phyloP scores from a whole-genome alignment of 2,329 filamentous ascomycete genomes.

The Monosporascus cannonballus region DNA sequence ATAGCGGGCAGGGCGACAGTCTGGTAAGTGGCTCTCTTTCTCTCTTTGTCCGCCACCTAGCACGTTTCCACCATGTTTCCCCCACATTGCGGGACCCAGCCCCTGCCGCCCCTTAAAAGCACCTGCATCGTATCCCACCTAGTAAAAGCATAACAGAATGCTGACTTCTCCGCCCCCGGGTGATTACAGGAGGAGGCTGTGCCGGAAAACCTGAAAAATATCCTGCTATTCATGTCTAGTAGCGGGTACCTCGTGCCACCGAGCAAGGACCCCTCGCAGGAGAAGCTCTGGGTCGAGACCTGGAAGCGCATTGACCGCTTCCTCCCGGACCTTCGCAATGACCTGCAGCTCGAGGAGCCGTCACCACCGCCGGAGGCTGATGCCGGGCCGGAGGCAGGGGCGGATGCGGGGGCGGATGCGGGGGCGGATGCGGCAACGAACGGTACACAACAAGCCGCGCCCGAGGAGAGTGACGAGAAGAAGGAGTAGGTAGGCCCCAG shows the following conservation, averaged over 20 bases:
- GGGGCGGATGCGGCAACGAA: not conserved
- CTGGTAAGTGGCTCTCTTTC: slow-evolving; percentile 53
- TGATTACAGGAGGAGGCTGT: slow-evolving; percentile 77
- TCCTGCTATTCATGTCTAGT: slow-evolving; percentile 89
- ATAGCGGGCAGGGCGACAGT: slow-evolving; percentile 86
- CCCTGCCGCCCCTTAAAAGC: too few relatives aligned
- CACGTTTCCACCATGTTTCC: too few relatives aligned
- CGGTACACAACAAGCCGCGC: too few relatives aligned
- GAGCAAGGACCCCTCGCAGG: slow-evolving; percentile 46
- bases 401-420: not conserved
- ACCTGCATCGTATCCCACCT: too few relatives aligned
- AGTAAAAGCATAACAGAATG: too few relatives aligned
- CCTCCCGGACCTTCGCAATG: slow-evolving; percentile 52
- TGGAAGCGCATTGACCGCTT: slow-evolving; percentile 63
- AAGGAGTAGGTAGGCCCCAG: too few relatives aligned
- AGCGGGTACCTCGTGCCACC: slow-evolving; percentile 78
- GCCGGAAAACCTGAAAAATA: slow-evolving; percentile 91
- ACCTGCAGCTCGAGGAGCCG: slow-evolving; percentile 47
- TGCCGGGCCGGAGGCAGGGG: not conserved
- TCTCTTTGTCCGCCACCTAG: not conserved
- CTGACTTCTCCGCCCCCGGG: slow-evolving; percentile 4
- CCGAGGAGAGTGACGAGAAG: too few relatives aligned
- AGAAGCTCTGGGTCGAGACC: slow-evolving; percentile 55
- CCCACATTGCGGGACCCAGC: too few relatives aligned
- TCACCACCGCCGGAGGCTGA: not conserved